These are phyloP conservation scores for Canavalia gladiata DNA, from an alignment of 306 rosid species.

Conservation along the genomic window DNA sequence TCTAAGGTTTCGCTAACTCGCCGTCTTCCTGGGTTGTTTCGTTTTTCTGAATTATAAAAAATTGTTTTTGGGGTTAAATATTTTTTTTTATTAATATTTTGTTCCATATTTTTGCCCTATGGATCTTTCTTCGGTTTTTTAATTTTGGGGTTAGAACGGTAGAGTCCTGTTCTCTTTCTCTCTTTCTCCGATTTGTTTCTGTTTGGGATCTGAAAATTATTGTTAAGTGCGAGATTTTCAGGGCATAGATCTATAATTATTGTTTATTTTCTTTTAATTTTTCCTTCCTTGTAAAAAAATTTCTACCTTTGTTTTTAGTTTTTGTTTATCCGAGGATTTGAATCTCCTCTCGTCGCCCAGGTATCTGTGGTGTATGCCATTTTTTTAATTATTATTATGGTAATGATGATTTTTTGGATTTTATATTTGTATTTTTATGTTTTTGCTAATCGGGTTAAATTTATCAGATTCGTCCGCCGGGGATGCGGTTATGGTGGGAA, in stretches of 20 bases:
- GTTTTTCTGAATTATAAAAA: background rate
- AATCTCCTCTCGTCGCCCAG: conserved; percentile 4
- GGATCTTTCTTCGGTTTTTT: background rate
- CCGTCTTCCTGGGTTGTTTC: background rate
- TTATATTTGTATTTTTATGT: background rate
- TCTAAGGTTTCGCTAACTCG: background rate
- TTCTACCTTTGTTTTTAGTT: background rate
- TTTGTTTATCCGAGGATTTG: conserved; percentile 25
- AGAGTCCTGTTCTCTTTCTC: background rate
- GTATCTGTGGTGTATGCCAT: conserved; percentile 18
- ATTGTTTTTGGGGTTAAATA: too few relatives aligned
- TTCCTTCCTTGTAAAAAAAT: background rate
- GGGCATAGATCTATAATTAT: background rate
- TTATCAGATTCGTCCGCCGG: conserved; percentile 54
- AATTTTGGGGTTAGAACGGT: background rate
- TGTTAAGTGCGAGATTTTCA: background rate
- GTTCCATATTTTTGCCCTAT: background rate
- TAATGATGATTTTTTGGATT: background rate
- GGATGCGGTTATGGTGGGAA: conserved; percentile 42
- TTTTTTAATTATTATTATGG: background rate
- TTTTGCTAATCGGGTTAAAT: background rate
- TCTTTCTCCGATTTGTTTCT: background rate
- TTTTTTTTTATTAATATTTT: background rate
- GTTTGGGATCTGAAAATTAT: background rate
- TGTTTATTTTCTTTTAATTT: background rate